These are phyloP conservation scores for Licmophora abbreviata DNA, from an alignment of 108 stramenopile genomes.

Conservation along the genomic window DNA sequence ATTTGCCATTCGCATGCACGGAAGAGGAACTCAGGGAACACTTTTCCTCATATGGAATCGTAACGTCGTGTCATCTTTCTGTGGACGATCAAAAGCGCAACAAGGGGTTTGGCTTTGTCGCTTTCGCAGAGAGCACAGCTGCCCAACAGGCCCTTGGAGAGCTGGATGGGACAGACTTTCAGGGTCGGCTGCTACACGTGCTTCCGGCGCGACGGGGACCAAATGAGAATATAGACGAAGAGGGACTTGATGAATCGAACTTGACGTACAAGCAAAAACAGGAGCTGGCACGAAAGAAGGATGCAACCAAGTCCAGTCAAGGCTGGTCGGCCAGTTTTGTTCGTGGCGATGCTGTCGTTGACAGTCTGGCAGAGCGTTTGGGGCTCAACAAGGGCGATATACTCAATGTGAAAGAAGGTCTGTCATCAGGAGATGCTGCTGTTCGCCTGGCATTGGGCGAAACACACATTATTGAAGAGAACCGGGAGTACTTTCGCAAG, in stretches of 20 bases:
- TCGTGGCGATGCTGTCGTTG: constrained; percentile 93
- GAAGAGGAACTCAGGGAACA: constrained; percentile 87
- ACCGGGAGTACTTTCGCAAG: constrained; percentile 76
- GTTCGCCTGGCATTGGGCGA: constrained; percentile 93
- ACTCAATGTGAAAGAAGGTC: constrained; percentile 84
- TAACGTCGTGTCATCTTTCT: constrained; percentile 89
- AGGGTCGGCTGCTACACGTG: constrained; percentile 84
- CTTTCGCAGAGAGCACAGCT: constrained; percentile 46
- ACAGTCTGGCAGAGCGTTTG: constrained; percentile 82
- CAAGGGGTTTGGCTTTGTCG: constrained; percentile 95
- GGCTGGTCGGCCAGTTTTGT: constrained; percentile 95
- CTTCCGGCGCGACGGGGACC: constrained; percentile 63
- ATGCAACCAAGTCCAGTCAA: constrained; percentile 46
- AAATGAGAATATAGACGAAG: constrained; percentile 11
- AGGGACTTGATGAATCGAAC: constrained; percentile 11
- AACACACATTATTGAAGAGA: constrained; percentile 92
- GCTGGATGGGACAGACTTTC: constrained; percentile 74
- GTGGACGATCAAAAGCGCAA: constrained; percentile 81
- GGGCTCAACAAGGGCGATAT: constrained; percentile 87
- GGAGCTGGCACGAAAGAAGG: constrained; percentile 79
- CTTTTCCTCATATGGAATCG: constrained; percentile 63
- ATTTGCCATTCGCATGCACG: constrained; percentile 86
- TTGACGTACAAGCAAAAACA: constrained; percentile 84
- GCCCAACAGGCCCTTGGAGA: constrained; percentile 49
- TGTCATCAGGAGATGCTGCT: constrained; percentile 80